phyloP scores from a whole-genome alignment of 805 yeast genomes.

The Candida oleophila region DNA sequence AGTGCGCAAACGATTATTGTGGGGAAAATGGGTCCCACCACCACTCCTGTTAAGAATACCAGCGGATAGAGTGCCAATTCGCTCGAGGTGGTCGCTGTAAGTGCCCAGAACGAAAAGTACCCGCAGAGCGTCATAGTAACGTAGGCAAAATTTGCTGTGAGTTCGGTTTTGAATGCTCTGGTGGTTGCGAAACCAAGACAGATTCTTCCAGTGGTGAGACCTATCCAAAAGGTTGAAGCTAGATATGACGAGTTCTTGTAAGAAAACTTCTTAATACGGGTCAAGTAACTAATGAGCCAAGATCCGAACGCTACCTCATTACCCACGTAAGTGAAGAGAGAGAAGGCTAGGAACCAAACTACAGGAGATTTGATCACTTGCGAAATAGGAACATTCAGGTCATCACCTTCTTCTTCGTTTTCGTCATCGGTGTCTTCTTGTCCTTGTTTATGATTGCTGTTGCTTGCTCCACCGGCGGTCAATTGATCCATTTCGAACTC shows the following conservation, averaged over 20 bases:
- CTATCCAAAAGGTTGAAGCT: conserved; percentile 53
- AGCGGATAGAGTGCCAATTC: conserved; percentile 31
- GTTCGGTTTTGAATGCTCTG: conserved; percentile 45
- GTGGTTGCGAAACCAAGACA: conserved; percentile 54
- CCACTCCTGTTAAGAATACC: conserved; percentile 44
- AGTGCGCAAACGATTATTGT: conserved; percentile 66
- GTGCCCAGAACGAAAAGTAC: conserved; percentile 23
- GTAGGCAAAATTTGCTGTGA: conserved; percentile 43
- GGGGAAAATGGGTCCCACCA: conserved; percentile 60
- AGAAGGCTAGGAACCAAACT: conserved; percentile 40
- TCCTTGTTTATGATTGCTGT: neutral
- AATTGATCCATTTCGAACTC: conserved; percentile 13
- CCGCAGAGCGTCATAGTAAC: conserved; percentile 30
- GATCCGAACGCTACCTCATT: conserved; percentile 53
- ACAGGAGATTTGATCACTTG: conserved; percentile 32
- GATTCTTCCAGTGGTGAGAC: conserved; percentile 49
- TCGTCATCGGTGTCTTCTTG: neutral
- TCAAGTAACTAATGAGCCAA: conserved; percentile 50
- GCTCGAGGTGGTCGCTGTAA: conserved; percentile 23
- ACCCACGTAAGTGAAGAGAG: conserved; percentile 50
- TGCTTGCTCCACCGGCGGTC: neutral
- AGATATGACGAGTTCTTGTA: conserved; percentile 44
- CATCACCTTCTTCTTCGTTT: neutral
- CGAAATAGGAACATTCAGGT: conserved; percentile 22
- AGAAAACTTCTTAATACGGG: conserved; percentile 35